Evolutionary conservation across 83 land plant species (phyloP), one percentile per base, ranked within the genome.

Genomic region (Larix sibirica): DNA sequence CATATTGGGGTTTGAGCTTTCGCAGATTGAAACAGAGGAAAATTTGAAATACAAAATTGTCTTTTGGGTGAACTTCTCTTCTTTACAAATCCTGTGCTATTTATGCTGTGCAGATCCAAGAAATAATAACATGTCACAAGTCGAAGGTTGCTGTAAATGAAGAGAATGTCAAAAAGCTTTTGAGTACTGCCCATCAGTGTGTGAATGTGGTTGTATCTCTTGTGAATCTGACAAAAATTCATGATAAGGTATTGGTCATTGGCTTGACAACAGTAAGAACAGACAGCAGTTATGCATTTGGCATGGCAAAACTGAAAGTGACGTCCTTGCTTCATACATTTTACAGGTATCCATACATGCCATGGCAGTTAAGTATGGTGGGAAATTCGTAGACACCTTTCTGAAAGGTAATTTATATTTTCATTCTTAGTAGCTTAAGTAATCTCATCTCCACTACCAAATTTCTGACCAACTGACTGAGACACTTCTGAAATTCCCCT

Each of bases 341-440:
- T 47, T 16, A 21, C 90, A 96, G 99, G 90, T 86, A 24, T 65
- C 84, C 24, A 82, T 97, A 42, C 95, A 93, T 87, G 92, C 95
- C 1, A 84, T 90, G 88, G 96, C 98, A 18, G 92, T 95, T 12
- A 95, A 95, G 82, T 92, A 87, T 91, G 98, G 94, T 65, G 99
- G 99, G 2, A 97, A 94, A 77, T 97, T 92, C 80, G 87, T 97
- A 17, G 98, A 95, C 85, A 85, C 79, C 16, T 95, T 97, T 81
- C 87, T 97, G 44, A 94, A 87, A 95, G 94, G 98, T 97, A 86
- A 4, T 56, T 82, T 28, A 23, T 31, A 7, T 61, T 26, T 31
- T 31, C 3, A 13, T 66, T 79, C 24, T 50, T 79, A 44, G 23
- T 31, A 21, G 40, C 59, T 50, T n/a, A 50, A 2, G 13, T 26